Conservation (phyloP, 768 basidiomycete genomes). For the Trametes maxima region DNA sequence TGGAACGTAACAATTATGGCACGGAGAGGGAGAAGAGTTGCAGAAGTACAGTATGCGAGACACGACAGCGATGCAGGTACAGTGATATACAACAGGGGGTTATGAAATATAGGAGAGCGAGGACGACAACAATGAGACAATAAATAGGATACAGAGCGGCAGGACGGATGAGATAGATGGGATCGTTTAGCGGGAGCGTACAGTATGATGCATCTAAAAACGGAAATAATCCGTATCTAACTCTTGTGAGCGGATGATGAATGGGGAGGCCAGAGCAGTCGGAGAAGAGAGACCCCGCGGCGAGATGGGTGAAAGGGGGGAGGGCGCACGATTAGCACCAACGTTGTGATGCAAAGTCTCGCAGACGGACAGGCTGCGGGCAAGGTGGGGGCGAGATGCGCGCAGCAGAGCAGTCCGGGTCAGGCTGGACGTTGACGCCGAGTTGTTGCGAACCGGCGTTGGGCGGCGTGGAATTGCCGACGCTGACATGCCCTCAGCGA, state of each 20-base stretch:
- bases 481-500: not conserved
- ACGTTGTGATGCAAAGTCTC: not conserved
- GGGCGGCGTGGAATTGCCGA: not conserved
- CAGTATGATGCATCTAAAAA: not conserved
- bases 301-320: slow-evolving; percentile 3
- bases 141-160: not conserved
- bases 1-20: not conserved
- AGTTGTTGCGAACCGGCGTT: slow-evolving; percentile 3
- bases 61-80: not conserved
- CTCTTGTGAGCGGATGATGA: slow-evolving; percentile 9
- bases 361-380: slow-evolving; percentile 5
- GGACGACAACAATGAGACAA: not conserved
- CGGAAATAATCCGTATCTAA: slow-evolving; percentile 15
- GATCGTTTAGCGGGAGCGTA: not conserved
- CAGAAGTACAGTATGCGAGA: not conserved
- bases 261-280: slow-evolving; percentile 14
- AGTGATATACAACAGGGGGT: not conserved
- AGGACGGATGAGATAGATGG: not conserved
- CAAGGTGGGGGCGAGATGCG: slow-evolving; percentile 2
- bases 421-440: slow-evolving; percentile 10
- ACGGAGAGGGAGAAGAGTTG: not conserved
- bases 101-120: slow-evolving; percentile 3
- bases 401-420: slow-evolving; percentile 14
- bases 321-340: not conserved
- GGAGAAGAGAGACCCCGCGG: not conserved